Evolutionary conservation across 108 stramenopile genomes (phyloP), one percentile per base, ranked within the genome.

Genomic region (Cyclotella sp.): DNA sequence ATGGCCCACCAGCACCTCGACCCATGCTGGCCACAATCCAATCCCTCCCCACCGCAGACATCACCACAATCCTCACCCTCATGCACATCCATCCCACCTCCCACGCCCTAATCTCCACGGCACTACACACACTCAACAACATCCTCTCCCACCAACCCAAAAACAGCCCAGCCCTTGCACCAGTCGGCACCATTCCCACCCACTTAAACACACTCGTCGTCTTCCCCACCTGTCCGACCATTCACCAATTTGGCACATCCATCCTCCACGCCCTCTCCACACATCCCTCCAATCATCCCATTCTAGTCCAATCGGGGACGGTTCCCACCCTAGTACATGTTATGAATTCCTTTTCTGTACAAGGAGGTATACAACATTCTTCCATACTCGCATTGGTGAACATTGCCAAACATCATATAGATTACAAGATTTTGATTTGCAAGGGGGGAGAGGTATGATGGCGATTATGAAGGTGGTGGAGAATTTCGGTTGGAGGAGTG

Each of bases 361-460:
- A 49, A 3, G 18, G 18, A 16, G 15, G 3, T 3, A 49, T 49
- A n/a, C 47, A 49, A 49, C 15, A 9, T 16, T 49, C 15, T 49
- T 49, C 47, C 47, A 49, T 49, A 49, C 47, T 49, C 18, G n/a
- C 47, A 49, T 49, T 49, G 47, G 47, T 3, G 47, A 49, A 49
- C 9, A 49, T 49, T n/a, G 47, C 47, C 47, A 49, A 49, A 49
- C n/a, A 49, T 49, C 15, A n/a, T 49, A 49, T 49, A 34, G 34
- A 34, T 34, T 34, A 34, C 34, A 34, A 34, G 34, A 34, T 34
- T 34, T 34, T 34, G 34, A 49, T 49, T 49, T 49, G 47, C 9
- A 9, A 49, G n/a, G 47, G n/a, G 47, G 47, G 47, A n/a, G 44
- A 1, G 47, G 34, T 49, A 49, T 49, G 47, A 49, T 49, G 47